These are phyloP conservation scores for Miamiensis avidus DNA, from an alignment of 169 alveolate genomes.

Conservation along the genomic window DNA sequence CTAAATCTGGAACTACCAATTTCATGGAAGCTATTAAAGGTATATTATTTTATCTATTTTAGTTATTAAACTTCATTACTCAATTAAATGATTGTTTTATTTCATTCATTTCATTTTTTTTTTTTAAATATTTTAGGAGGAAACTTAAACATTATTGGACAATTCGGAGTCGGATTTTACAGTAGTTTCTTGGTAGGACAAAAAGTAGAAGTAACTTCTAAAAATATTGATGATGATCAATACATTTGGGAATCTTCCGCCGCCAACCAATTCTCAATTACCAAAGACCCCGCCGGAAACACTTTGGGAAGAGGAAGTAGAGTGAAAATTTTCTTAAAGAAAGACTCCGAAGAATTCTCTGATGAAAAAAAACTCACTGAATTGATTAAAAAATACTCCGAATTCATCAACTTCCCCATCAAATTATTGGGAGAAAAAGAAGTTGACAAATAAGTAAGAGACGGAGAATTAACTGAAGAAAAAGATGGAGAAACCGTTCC, in stretches of 20 bases:
- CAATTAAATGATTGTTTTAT: too few species aligned
- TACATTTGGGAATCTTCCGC: conserved; percentile 98
- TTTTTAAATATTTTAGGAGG: conserved; percentile 70
- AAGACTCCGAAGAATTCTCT: conserved; percentile 97
- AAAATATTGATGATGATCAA: conserved; percentile 92
- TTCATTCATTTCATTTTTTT: neutral
- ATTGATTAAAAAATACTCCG: conserved; percentile 94
- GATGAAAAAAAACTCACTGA: conserved; percentile 93
- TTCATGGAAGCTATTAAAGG: conserved; percentile 94
- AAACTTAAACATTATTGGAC: conserved; percentile 97
- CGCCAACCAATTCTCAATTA: conserved; percentile 93
- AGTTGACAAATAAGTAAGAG: conserved; percentile 69
- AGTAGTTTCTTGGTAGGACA: conserved; percentile 99
- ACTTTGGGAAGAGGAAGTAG: conserved; percentile 98
- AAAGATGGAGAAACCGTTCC: conserved; percentile 56
- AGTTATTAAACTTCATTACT: too few species aligned
- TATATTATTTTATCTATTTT: neutral
- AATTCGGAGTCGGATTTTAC: conserved; percentile 99
- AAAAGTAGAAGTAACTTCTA: conserved; percentile 95
- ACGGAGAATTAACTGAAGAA: conserved; percentile 62
- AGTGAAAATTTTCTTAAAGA: conserved; percentile 96
- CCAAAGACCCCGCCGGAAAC: conserved; percentile 96
- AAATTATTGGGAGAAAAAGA: conserved; percentile 84
- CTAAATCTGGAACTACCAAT: conserved; percentile 99
- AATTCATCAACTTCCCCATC: conserved; percentile 97